Base-by-base conservation (phyloP, 2,329 filamentous ascomycete species). In the Seiridium unicorne region DNA sequence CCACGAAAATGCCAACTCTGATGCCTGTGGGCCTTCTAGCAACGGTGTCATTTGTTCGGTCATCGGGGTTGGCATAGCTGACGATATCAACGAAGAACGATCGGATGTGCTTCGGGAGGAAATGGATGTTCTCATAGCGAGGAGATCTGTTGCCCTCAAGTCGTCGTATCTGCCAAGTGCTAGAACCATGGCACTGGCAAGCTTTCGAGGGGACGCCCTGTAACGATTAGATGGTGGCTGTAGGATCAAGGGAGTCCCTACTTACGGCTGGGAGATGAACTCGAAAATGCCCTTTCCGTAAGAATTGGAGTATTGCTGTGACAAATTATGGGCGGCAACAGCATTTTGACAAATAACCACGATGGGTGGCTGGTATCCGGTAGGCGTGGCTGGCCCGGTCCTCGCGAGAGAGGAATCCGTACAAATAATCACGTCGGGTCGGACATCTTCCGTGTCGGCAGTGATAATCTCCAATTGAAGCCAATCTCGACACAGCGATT, bases 211-310 rank as follows among this genome's bases (percentile, higher is more conserved):
- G 0, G 74, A 74, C 4, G 73, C 64, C 3, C 74, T 76, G 38
- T 32, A 8, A 26, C 55, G 3, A 32, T 13, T 57, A 38, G 11
- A 3, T 3, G 42, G 6, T 8, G n/a, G 1, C 3, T 35, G 10
- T 6, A 44, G 1, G 5, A 7, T 31, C 4, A 32, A 38, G 3
- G 3, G 13, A 51, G 8, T 34, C 7, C 7, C 11, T 5, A 69
- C 74, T 65, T 58, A 74, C 70, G 76, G 76, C 54, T 76, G 75
- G 1, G 74, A 75, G 18, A 76, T 70, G 51, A 75, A 76, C 51
- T 77, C 75, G 9, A 74, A 68, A 13, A 75, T 62, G 1, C 59
- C 35, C 38, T 35, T 35, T 44, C 26, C 26, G 10, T 35, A 36
- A 13, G 51, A 18, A 26, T 55, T 32, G 3, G 31, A 18, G 5